These are phyloP conservation scores for Podochytrium sp. DNA, from an alignment of 192 early-diverging fungal species.

Conservation along the genomic window DNA sequence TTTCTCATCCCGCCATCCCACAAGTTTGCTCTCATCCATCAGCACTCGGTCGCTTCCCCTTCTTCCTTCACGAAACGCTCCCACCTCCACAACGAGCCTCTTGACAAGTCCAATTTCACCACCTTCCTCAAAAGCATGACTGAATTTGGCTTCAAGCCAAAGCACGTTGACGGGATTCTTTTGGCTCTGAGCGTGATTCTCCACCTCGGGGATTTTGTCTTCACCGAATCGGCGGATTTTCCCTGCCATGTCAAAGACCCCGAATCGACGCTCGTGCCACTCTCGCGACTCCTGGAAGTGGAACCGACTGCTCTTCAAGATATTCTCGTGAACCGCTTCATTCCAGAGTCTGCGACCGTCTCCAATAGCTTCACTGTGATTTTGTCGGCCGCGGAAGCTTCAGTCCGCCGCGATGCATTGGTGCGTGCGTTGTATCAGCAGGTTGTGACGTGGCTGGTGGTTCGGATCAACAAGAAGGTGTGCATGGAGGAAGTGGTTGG, in stretches of 20 bases:
- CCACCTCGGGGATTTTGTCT: background rate
- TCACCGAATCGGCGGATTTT: background rate
- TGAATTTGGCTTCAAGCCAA: background rate
- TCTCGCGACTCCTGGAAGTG: background rate
- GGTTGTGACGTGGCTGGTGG: constrained; percentile 75
- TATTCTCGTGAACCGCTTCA: background rate
- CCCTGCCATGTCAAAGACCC: background rate
- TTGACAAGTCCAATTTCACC: background rate
- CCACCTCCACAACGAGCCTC: background rate
- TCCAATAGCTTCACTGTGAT: constrained; percentile 68
- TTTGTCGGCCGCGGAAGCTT: constrained; percentile 72
- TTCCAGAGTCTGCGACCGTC: background rate
- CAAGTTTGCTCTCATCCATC: background rate
- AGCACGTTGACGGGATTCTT: background rate
- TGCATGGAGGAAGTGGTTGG: constrained; percentile 5
- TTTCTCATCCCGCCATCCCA: background rate
- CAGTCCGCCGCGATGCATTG: constrained; percentile 77
- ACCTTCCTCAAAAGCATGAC: background rate
- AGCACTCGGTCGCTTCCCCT: background rate
- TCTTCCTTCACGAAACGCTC: background rate
- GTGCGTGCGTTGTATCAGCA: constrained; percentile 75
- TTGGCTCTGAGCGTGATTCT: background rate
- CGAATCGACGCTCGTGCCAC: background rate
- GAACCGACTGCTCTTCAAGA: background rate
- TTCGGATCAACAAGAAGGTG: constrained; percentile 75